phyloP scores from a whole-genome alignment of 176 grass and related monocot genomes.

The Triticum timopheevii region DNA sequence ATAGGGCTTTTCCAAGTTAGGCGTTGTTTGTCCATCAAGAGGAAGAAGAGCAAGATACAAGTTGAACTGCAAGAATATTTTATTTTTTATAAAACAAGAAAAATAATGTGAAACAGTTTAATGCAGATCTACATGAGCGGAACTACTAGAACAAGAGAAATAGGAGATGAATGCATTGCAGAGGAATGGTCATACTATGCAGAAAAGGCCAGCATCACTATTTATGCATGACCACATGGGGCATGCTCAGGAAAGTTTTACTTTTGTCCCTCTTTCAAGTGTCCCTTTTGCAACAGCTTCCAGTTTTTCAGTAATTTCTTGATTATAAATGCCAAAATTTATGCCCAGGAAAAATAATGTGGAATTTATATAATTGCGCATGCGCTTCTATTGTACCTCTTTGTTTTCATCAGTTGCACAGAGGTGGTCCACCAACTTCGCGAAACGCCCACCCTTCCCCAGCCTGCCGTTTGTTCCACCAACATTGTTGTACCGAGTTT shows the following conservation, averaged over 20 bases:
- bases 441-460: slow-evolving; percentile 51
- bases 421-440: slow-evolving; percentile 67
- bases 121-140: background rate
- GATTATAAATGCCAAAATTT: background rate
- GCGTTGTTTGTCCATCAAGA: slow-evolving; percentile 45
- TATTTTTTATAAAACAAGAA: background rate
- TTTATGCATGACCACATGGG: background rate
- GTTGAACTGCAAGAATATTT: slow-evolving; percentile 47
- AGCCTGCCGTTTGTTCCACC: slow-evolving; percentile 56
- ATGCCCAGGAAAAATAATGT: slow-evolving; percentile 20
- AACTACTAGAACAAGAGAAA: slow-evolving; percentile 10
- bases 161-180: background rate
- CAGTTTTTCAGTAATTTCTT: slow-evolving; percentile 13
- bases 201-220: slow-evolving; percentile 17
- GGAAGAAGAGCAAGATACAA: slow-evolving; percentile 56
- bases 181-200: background rate
- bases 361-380: background rate
- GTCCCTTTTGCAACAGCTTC: slow-evolving; percentile 10
- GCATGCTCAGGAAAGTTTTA: background rate
- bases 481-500: slow-evolving; percentile 61
- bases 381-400: slow-evolving; percentile 46
- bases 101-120: slow-evolving; percentile 11
- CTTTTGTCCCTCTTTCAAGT: background rate
- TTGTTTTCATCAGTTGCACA: slow-evolving; percentile 54
- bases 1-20: slow-evolving; percentile 61